Evolutionary conservation across 345 rosid genomes (phyloP).

Genomic region (Eucalyptus erythrocorys): DNA sequence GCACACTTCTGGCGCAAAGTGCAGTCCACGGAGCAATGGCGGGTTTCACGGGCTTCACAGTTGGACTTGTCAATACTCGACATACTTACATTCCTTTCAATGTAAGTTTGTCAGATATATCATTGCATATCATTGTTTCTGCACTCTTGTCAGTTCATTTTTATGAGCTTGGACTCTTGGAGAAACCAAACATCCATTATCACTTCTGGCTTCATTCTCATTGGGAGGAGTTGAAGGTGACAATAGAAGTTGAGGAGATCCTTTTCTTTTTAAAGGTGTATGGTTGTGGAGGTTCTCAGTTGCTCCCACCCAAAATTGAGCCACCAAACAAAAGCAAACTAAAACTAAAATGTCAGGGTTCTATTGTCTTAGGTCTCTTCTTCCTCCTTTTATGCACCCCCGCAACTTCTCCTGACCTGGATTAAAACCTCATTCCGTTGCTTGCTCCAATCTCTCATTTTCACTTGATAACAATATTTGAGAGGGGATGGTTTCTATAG

Average conservation of each 20-base stretch:
- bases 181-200: neutral
- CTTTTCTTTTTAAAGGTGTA: neutral
- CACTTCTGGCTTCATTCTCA: neutral
- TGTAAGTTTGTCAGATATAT: constrained; percentile 13
- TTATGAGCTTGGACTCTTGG: neutral
- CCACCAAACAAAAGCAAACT: neutral
- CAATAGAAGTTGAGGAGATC: neutral
- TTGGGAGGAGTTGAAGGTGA: neutral
- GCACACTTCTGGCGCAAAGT: constrained; percentile 86
- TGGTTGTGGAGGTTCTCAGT: neutral
- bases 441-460: neutral
- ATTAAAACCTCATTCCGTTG: neutral
- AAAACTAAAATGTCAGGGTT: neutral
- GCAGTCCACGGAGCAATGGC: constrained; percentile 94
- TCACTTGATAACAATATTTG: neutral
- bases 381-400: neutral
- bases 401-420: neutral
- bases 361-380: neutral
- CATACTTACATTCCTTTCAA: constrained; percentile 71
- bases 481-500: neutral
- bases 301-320: neutral
- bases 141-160: neutral
- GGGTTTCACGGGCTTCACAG: constrained; percentile 75
- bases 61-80: constrained; percentile 71
- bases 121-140: neutral